These are phyloP conservation scores for Penicillium sp. DNA, from an alignment of 2,329 filamentous ascomycete genomes.

Conservation along the genomic window DNA sequence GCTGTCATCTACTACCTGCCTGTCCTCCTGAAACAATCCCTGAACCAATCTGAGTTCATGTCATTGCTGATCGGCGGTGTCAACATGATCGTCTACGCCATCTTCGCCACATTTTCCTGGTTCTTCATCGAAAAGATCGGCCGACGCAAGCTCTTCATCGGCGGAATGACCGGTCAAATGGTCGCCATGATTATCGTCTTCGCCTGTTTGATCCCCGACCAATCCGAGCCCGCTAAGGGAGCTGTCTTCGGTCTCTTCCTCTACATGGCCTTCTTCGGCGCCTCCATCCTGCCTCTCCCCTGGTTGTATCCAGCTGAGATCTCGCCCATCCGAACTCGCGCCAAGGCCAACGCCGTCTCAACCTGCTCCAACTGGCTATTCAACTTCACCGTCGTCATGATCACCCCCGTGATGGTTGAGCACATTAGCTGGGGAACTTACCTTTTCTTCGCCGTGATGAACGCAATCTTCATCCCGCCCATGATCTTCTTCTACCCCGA, in stretches of 20 bases:
- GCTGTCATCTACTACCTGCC: constrained; percentile 55
- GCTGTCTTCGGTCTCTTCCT: constrained; percentile 66
- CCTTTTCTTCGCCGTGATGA: constrained; percentile 49
- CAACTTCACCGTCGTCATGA: constrained; percentile 61
- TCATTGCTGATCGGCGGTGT: constrained; percentile 59
- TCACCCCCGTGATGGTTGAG: constrained; percentile 48
- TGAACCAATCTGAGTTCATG: constrained; percentile 47
- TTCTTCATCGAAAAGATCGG: constrained; percentile 56
- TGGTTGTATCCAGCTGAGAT: constrained; percentile 60
- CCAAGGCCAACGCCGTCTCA: constrained; percentile 60
- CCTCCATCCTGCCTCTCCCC: constrained; percentile 66
- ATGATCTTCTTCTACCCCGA: constrained; percentile 62
- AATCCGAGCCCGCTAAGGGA: constrained; percentile 35
- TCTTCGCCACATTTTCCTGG: constrained; percentile 51
- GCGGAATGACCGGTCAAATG: constrained; percentile 45
- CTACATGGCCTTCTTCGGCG: constrained; percentile 71
- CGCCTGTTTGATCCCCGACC: constrained; percentile 41
- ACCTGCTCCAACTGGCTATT: constrained; percentile 61
- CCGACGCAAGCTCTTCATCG: constrained; percentile 48
- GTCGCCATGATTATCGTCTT: constrained; percentile 46
- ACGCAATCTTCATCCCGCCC: constrained; percentile 53
- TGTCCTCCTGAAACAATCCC: constrained; percentile 52
- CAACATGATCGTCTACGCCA: constrained; percentile 53
- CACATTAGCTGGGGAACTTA: constrained; percentile 49
- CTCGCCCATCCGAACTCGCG: constrained; percentile 59